Conservation (phyloP, 768 basidiomycete species). For the Kwoniella botswanensis region DNA sequence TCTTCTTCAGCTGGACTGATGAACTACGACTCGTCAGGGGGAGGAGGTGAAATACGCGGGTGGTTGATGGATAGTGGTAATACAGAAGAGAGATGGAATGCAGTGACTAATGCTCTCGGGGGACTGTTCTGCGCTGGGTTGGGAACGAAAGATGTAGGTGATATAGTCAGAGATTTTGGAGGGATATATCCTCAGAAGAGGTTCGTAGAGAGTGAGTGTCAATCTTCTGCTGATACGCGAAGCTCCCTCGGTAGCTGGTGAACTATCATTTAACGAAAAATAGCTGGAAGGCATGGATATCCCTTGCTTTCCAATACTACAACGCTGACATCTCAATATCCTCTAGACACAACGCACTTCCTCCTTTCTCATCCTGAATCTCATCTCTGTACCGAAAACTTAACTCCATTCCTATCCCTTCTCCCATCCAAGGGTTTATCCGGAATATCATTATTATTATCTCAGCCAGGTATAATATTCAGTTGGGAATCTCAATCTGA, state of each 20-base stretch:
- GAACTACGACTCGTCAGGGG: constrained; percentile 70
- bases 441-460: constrained; percentile 76
- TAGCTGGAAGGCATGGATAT: background rate
- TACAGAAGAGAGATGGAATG: constrained; percentile 66
- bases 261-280: background rate
- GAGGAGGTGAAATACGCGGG: constrained; percentile 87
- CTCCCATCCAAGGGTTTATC: constrained; percentile 89
- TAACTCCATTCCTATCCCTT: constrained; percentile 93
- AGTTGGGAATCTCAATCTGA: constrained; percentile 52
- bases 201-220: constrained; percentile 30
- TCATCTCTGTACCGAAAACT: constrained; percentile 94
- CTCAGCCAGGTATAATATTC: constrained; percentile 46
- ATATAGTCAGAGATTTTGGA: constrained; percentile 43
- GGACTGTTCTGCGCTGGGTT: constrained; percentile 95
- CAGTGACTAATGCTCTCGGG: constrained; percentile 83
- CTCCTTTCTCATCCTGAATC: constrained; percentile 64
- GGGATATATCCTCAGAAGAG: constrained; percentile 38
- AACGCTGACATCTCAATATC: background rate
- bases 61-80: constrained; percentile 74
- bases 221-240: background rate
- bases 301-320: too few relatives aligned
- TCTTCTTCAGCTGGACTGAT: constrained; percentile 77
- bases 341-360: constrained; percentile 55
- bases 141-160: constrained; percentile 61
- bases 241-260: background rate